Base-by-base conservation (phyloP, 1,139 yeast species). In the Yamadazyma blattariae region DNA sequence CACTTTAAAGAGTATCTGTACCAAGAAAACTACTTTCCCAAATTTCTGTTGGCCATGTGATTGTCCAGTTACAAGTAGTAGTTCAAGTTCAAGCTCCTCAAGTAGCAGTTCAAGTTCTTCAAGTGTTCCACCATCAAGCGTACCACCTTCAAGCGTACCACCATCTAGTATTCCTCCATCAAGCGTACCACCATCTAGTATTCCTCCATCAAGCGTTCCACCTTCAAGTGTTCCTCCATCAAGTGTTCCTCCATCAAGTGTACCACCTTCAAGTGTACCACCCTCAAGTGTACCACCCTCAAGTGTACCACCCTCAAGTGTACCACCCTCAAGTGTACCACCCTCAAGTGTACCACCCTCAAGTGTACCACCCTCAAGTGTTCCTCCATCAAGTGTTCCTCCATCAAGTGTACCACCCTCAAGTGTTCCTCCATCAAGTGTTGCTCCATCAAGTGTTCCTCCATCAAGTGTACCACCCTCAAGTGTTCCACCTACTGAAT, bases 31-130 rank as follows among this genome's bases (percentile, higher is more conserved):
- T 12, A 30, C 30, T 3, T 34, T 52, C 26, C 47, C 46, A 20
- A 47, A 48, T 34, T 47, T 44, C 43, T 54, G 59, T 44, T 55
- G 58, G 57, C 47, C 46, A 32, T 53, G 58, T 45, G 48, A 48
- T 34, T 53, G 58, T 45, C 42, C 46, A n/a, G 36, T 25, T 16
- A 16, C 22, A 25, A 7, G 29, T 20, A 17, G 19, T 17, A 17
- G 7, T 17, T 17, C 19, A n/a, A n/a, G n/a, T n/a, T n/a, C 19
- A 17, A 17, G 7, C 19, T 17, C 19, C 5, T 17, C 19, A 17
- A 17, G 19, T 17, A n/a, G n/a, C n/a, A n/a, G n/a, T n/a, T n/a
- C n/a, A n/a, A n/a, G n/a, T n/a, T n/a, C n/a, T n/a, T 13, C 26
- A 21, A 16, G 15, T 11, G 8, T 8, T 17, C 10, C 22, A 7